Conservation (phyloP, 345 rosid genomes). For the Melaleuca quinquenervia region DNA sequence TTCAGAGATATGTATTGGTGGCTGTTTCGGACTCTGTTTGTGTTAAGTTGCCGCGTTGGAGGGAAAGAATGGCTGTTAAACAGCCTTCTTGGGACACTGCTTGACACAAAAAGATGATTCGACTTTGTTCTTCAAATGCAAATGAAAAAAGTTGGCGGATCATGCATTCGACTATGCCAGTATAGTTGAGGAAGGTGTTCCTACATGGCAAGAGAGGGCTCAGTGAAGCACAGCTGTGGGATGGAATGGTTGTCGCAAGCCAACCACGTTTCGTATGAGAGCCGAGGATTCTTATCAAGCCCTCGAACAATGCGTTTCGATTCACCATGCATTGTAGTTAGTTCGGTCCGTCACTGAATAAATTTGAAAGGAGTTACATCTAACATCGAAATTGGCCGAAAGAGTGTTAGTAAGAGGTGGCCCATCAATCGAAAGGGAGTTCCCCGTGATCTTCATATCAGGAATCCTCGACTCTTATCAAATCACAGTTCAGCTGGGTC, state of each 20-base stretch:
- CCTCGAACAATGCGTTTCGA: background rate
- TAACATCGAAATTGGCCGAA: background rate
- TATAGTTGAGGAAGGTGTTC: background rate
- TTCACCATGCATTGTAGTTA: background rate
- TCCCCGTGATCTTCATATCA: background rate
- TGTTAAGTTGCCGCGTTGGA: background rate
- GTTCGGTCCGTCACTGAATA: background rate
- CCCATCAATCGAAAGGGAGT: background rate
- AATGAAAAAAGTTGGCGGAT: background rate
- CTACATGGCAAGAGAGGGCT: background rate
- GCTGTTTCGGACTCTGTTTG: background rate
- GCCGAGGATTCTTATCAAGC: background rate
- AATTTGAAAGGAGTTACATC: background rate
- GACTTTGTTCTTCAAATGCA: background rate
- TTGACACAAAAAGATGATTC: background rate
- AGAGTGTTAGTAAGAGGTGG: background rate
- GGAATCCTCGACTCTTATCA: background rate
- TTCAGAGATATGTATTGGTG: background rate
- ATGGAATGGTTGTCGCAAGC: background rate
- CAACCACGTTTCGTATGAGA: background rate
- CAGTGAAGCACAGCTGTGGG: background rate
- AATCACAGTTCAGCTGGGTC: background rate
- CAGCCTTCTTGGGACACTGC: background rate
- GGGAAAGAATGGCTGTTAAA: background rate
- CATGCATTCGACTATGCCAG: background rate